A percentile compares a stretch with the other conserved stretches of the same genome.
Evolutionary conservation across 2,329 filamentous ascomycete genomes (phyloP).

Genomic region (Alternaria angustiovoidea): DNA sequence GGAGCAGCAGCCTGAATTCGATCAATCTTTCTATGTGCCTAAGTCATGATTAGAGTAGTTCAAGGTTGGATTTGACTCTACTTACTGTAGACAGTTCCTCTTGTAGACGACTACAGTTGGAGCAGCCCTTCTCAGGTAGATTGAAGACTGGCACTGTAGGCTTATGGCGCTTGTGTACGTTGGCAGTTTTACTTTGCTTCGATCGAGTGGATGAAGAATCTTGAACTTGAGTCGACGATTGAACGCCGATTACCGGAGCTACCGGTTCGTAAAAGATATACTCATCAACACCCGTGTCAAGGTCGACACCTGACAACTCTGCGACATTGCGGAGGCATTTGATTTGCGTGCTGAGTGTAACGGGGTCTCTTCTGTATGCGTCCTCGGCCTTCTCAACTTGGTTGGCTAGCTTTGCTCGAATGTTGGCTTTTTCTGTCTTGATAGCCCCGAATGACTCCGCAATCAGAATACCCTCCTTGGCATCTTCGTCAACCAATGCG

Average conservation of each 20-base stretch:
- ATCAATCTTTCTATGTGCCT: no score
- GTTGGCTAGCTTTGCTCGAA: not conserved
- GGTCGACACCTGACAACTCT: not conserved
- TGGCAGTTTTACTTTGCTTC: not conserved
- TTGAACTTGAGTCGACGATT: not conserved
- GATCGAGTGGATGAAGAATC: not conserved
- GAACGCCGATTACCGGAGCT: not conserved
- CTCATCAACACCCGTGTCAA: not conserved
- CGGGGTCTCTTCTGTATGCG: not conserved
- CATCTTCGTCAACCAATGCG: not conserved
- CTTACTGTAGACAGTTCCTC: not conserved
- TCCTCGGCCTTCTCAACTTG: not conserved
- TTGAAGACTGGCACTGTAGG: not conserved
- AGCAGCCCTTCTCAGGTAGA: not conserved
- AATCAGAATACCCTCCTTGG: not conserved
- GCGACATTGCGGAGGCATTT: not conserved
- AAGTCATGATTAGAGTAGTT: not conserved
- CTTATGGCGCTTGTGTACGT: fast-evolving
- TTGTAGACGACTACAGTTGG: not conserved
- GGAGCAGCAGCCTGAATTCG: no score
- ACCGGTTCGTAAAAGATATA: not conserved
- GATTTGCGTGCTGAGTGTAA: not conserved
- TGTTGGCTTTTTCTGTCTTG: not conserved
- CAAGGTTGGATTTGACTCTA: no score
- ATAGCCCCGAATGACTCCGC: not conserved